Percentiles rank a stretch among this genome's conserved stretches.
These are phyloP conservation scores for Trichosporon asahii DNA, from an alignment of 1,284 basidiomycete species.

Conservation along the genomic window DNA sequence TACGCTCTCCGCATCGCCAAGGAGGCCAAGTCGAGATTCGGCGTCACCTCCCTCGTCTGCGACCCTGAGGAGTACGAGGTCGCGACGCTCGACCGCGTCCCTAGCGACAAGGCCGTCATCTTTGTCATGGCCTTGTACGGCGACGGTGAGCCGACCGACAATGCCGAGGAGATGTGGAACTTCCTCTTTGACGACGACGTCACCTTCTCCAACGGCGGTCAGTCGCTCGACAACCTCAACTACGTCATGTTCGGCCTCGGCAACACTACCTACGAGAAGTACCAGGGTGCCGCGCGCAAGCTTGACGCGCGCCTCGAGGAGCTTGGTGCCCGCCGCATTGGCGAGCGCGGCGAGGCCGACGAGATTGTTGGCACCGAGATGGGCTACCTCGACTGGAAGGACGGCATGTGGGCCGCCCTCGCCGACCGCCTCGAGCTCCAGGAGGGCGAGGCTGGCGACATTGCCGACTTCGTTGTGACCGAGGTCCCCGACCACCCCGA, in stretches of 20 bases:
- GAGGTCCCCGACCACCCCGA: conserved; percentile 66
- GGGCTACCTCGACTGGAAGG: conserved; percentile 99
- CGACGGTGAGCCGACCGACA: conserved; percentile 97
- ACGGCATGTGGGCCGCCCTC: conserved; percentile 89
- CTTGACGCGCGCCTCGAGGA: conserved; percentile 70
- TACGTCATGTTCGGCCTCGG: conserved; percentile 94
- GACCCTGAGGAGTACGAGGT: conserved; percentile 98
- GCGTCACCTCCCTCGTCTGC: conserved; percentile 84
- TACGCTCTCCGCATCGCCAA: conserved; percentile 89
- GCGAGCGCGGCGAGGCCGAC: conserved; percentile 89
- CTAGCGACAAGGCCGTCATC: conserved; percentile 71
- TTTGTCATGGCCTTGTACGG: conserved; percentile 98
- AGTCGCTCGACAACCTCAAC: conserved; percentile 77
- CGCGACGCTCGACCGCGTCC: conserved; percentile 85
- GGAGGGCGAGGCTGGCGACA: conserved; percentile 90
- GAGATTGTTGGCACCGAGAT: conserved; percentile 99
- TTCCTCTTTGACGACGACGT: conserved; percentile 81
- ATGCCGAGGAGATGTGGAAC: conserved; percentile 88
- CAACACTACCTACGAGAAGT: conserved; percentile 94
- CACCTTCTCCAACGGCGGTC: conserved; percentile 67
- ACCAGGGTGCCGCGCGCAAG: conserved; percentile 80
- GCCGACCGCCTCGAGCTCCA: conserved; percentile 77
- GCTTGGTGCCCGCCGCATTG: conserved; percentile 81
- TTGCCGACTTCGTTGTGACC: conserved; percentile 87
- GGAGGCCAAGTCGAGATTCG: conserved; percentile 89